A percentile compares a stretch with the other conserved stretches of the same genome.
Evolutionary conservation across 331 rosid species (phyloP).

Genomic region (Dryas integrifolia): DNA sequence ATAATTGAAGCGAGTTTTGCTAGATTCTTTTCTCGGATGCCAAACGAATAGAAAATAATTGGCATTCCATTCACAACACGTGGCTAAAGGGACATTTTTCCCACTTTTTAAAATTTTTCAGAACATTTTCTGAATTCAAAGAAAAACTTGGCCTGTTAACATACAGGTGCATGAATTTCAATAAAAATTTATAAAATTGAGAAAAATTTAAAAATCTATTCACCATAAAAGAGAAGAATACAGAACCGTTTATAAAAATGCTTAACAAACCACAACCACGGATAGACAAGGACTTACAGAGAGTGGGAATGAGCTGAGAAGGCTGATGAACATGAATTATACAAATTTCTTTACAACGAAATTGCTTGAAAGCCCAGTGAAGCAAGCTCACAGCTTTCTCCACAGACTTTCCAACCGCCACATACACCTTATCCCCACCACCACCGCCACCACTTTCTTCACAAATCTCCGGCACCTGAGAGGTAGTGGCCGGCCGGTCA

Average conservation of each 20-base stretch:
- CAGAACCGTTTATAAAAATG: background rate
- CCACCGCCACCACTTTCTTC: conserved; percentile 24
- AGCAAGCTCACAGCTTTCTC: conserved; percentile 57
- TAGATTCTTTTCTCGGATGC: conserved; percentile 4
- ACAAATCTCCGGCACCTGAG: conserved; percentile 30
- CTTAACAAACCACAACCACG: background rate
- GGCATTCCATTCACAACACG: background rate
- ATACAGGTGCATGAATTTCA: background rate
- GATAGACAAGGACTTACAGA: conserved; percentile 39
- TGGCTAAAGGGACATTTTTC: background rate
- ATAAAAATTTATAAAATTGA: background rate
- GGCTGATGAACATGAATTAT: conserved; percentile 71
- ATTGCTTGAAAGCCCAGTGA: conserved; percentile 55
- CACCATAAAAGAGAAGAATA: background rate
- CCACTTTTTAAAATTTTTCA: background rate
- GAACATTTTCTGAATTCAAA: background rate
- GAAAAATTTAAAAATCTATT: background rate
- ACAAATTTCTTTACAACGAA: conserved; percentile 42
- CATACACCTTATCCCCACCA: conserved; percentile 35
- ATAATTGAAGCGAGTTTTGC: background rate
- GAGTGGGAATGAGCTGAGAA: conserved; percentile 71
- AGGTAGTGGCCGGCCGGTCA: conserved; percentile 18
- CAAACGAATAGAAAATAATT: conserved; percentile 12
- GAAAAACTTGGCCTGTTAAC: background rate
- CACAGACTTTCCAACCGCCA: conserved; percentile 68